Percentiles rank a stretch among this genome's conserved stretches.
Conservation (phyloP, 768 basidiomycete genomes). For the Naganishia vishniacii region DNA sequence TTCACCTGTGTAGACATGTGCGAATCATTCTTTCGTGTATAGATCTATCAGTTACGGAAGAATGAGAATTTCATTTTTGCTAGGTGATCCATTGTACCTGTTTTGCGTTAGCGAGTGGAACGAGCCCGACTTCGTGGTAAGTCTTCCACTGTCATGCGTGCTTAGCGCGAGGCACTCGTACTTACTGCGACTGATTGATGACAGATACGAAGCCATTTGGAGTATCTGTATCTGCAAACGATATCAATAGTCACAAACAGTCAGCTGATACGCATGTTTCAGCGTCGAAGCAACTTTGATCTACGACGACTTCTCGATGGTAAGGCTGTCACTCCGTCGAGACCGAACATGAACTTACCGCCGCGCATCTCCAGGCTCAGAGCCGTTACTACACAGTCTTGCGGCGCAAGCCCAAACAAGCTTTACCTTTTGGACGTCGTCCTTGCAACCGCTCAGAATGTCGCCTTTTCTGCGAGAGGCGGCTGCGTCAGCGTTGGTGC, state of each 20-base stretch:
- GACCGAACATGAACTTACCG: too few relatives aligned
- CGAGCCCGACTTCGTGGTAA: slow-evolving; percentile 90
- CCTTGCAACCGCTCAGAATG: slow-evolving; percentile 72
- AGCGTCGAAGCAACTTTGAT: slow-evolving; percentile 86
- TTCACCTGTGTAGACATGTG: not conserved
- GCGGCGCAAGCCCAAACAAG: slow-evolving; percentile 68
- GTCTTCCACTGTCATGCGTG: slow-evolving; percentile 38
- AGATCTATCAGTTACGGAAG: slow-evolving; percentile 57
- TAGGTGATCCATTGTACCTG: slow-evolving; percentile 83
- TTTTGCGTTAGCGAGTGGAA: slow-evolving; percentile 87
- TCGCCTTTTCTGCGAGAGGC: slow-evolving; percentile 64
- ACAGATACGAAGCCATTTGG: slow-evolving; percentile 67
- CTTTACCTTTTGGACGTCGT: slow-evolving; percentile 73
- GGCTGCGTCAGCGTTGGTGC: slow-evolving; percentile 74
- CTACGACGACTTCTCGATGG: slow-evolving; percentile 53
- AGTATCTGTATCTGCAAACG: slow-evolving; percentile 90
- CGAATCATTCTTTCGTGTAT: not conserved
- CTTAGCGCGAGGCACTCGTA: not conserved
- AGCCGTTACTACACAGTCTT: slow-evolving; percentile 69
- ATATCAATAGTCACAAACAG: slow-evolving; percentile 79
- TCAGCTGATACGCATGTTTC: slow-evolving; percentile 79
- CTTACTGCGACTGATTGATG: not conserved
- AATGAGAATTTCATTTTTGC: slow-evolving; percentile 68
- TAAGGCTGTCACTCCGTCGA: too few relatives aligned
- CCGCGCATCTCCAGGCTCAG: slow-evolving; percentile 74